Base-by-base conservation (phyloP, 371 early-diverging fungal genomes). In the Circinella minor region DNA sequence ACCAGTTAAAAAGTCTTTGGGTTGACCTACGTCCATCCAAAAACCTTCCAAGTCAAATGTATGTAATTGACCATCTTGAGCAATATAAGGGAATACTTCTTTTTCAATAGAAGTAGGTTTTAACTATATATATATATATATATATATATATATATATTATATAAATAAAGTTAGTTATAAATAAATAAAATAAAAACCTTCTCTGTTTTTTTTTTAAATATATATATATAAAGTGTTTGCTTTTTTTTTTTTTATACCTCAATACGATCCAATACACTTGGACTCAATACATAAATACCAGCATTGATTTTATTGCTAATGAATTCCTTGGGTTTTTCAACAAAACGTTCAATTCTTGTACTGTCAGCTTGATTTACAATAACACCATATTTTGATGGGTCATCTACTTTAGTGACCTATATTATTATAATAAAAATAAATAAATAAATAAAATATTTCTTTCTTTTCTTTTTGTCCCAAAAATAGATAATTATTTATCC, bases 11-110 rank as follows among this genome's bases (percentile, higher is more conserved):
- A 95, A 99, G 81, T 99, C 99, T 80, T 95, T 95, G 70, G 99
- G 99, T 85, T 99, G 99, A 48, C 99, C 99, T 65, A 99, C 99
- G 76, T 99, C 99, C 98, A 97, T 98, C 99, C 99, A 99, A 91
- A 95, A 99, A 67, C 99, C 99, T 65, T 96, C 93, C 65, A 99
- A 88, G 43, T 96, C 95, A 82, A 96, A 98, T 39, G 95, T 89
- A 78, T 95, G 95, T 66, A 99, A 90, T 76, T 94, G 89, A 36
- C 78, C 76, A 67, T 95, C 95, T 20, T 80, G 78, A 13, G 99
- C 99, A 92, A 99, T 95, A 66, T 68, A 68, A 36, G 99, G 99
- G 90, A 99, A 99, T 15, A 99, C 89, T 76, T 99, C 99, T 81
- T 96, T 98, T 83, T 99, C 99, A 70, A 98, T 98, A 10, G 96